Evolutionary conservation across 345 rosid species (phyloP).

Genomic region (Mangifera indica): DNA sequence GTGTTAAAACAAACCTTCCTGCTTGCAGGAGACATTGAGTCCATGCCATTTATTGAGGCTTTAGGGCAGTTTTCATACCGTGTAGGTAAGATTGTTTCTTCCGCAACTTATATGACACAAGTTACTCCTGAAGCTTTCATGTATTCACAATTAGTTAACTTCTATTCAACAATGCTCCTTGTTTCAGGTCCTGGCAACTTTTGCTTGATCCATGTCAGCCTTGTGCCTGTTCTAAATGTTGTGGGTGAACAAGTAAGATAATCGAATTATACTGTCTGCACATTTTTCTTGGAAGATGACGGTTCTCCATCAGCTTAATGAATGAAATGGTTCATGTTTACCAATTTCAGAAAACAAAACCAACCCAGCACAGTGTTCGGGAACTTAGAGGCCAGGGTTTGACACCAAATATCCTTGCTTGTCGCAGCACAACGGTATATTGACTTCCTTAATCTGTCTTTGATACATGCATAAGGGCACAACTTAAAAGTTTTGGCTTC

Average conservation of each 20-base stretch:
- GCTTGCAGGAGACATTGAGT: conserved; percentile 91
- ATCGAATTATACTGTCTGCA: not conserved
- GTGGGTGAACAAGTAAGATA: conserved; percentile 91
- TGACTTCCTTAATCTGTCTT: conserved; percentile 8
- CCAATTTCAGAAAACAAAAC: conserved; percentile 82
- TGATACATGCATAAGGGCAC: not conserved
- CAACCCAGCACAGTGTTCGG: conserved; percentile 94
- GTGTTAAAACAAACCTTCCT: conserved; percentile 6
- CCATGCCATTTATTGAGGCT: conserved; percentile 98
- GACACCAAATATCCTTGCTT: conserved; percentile 85
- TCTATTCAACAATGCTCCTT: conserved; percentile 10
- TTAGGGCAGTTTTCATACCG: conserved; percentile 90
- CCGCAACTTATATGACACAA: not conserved
- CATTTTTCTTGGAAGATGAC: conserved; percentile 2
- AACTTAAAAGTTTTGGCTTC: conserved; percentile 7
- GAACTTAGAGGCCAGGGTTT: conserved; percentile 84
- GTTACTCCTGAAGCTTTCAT: not conserved
- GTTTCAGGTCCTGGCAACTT: conserved; percentile 77
- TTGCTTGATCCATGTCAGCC: conserved; percentile 97
- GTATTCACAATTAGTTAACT: not conserved
- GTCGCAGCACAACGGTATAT: conserved; percentile 80
- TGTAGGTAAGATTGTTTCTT: conserved; percentile 62
- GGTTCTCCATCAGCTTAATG: not conserved
- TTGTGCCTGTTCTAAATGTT: conserved; percentile 90
- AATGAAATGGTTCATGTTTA: not conserved